Conservation (phyloP, 2,329 filamentous ascomycete species). For the Davidsoniella australis region DNA sequence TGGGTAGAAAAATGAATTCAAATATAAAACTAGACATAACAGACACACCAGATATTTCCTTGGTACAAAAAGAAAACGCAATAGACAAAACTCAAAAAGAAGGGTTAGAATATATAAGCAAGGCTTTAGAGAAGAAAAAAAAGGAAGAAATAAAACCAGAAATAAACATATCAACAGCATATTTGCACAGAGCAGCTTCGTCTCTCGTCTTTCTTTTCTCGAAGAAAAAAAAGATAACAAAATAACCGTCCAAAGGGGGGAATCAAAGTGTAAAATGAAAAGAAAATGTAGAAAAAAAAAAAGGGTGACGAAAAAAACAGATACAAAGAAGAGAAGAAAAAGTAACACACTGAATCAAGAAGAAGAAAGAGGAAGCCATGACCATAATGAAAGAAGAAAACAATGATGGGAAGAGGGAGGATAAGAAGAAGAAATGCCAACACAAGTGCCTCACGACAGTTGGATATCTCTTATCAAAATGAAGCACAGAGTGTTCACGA, state of each 20-base stretch:
- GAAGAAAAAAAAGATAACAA: conserved; percentile 1
- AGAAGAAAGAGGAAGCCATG: no score
- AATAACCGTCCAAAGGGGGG: neutral
- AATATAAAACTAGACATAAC: conserved; percentile 5
- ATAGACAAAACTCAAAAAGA: conserved; percentile 1
- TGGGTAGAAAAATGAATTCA: neutral
- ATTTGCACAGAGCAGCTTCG: no score
- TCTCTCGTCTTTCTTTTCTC: no score
- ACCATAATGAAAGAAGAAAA: neutral
- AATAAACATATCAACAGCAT: neutral
- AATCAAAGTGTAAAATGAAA: conserved; percentile 2
- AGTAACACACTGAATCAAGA: neutral
- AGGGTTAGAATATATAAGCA: neutral
- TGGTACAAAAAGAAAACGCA: conserved; percentile 2
- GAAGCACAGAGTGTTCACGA: neutral
- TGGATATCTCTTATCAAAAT: no score
- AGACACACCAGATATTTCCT: neutral
- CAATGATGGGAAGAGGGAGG: neutral
- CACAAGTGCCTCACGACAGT: no score
- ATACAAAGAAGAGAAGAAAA: conserved; percentile 12
- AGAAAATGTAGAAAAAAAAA: conserved; percentile 8
- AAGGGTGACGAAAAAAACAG: conserved; percentile 9
- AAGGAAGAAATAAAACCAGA: neutral
- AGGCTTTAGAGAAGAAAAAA: conserved; percentile 8
- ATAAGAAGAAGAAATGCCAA: neutral